Evolutionary conservation across 2,329 filamentous ascomycete genomes (phyloP).

Genomic region (Ramichloridium luteum): DNA sequence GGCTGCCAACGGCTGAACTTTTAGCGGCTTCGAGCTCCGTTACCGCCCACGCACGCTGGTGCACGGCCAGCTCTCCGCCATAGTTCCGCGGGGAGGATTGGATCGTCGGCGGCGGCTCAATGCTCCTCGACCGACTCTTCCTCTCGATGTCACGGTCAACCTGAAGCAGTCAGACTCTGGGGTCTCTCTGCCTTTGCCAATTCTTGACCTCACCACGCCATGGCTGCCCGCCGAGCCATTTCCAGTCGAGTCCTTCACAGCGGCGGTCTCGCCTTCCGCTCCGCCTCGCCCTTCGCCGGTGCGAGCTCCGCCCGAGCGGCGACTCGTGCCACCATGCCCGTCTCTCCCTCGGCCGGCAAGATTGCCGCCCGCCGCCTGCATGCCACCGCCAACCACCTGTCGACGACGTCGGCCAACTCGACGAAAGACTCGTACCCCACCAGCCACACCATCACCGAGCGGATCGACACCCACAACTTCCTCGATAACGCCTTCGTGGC

Average conservation of each 20-base stretch:
- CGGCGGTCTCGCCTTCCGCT: slow-evolving; percentile 28
- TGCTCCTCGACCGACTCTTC: no score
- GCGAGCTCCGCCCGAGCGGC: slow-evolving; percentile 26
- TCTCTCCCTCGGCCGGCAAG: slow-evolving; percentile 24
- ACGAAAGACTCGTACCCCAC: slow-evolving; percentile 51
- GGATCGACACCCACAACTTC: slow-evolving; percentile 65
- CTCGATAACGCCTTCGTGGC: slow-evolving; percentile 65
- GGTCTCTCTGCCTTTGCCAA: no score
- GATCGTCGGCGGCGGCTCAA: no score
- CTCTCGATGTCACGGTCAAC: no score
- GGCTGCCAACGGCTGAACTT: no score
- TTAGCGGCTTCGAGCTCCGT: no score
- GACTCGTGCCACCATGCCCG: slow-evolving; percentile 22
- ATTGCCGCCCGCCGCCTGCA: slow-evolving; percentile 38
- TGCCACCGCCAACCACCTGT: slow-evolving; percentile 42
- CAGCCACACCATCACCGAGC: slow-evolving; percentile 56
- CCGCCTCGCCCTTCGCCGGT: no score
- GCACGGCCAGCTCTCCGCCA: no score
- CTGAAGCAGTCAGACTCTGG: no score
- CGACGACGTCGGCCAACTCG: slow-evolving; percentile 37
- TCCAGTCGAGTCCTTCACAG: slow-evolving; percentile 29
- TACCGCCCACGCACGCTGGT: no score
- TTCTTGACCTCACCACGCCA: slow-evolving; percentile 16
- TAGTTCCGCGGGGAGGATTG: no score
- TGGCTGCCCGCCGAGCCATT: slow-evolving; percentile 36